Conservation (phyloP, 768 basidiomycete genomes). For the Termitomyces sp. region DNA sequence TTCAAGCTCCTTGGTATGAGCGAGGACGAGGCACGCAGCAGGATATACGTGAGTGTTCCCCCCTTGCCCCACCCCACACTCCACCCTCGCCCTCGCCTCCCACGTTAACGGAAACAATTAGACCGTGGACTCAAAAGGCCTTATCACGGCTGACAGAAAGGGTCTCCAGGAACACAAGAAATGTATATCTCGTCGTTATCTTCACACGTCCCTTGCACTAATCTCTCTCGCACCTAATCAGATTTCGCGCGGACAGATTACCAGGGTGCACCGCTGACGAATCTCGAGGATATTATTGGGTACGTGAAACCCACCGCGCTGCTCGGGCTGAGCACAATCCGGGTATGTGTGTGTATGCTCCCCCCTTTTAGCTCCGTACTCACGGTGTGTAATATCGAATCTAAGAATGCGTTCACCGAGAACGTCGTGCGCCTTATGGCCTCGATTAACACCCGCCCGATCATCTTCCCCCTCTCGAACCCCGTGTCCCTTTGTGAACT, state of each 20-base stretch:
- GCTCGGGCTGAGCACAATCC: constrained; percentile 64
- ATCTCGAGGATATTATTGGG: constrained; percentile 61
- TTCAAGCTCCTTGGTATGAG: constrained; percentile 65
- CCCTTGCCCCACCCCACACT: not conserved
- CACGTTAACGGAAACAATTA: constrained; percentile 18
- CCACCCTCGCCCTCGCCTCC: not conserved
- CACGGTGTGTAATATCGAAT: constrained; percentile 17
- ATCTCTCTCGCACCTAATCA: constrained; percentile 30
- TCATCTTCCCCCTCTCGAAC: constrained; percentile 81
- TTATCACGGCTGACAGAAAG: constrained; percentile 66
- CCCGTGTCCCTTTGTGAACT: constrained; percentile 59
- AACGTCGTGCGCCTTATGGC: constrained; percentile 61
- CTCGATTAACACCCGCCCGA: constrained; percentile 59
- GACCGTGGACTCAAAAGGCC: constrained; percentile 76
- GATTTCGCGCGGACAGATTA: constrained; percentile 74
- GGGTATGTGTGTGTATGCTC: constrained; percentile 22
- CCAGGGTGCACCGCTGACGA: constrained; percentile 53
- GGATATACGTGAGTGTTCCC: constrained; percentile 56
- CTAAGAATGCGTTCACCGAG: constrained; percentile 57
- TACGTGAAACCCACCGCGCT: constrained; percentile 75
- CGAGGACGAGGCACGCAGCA: constrained; percentile 59
- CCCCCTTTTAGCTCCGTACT: not conserved
- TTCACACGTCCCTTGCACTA: not conserved
- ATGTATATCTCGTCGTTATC: constrained; percentile 31
- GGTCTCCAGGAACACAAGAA: constrained; percentile 72